Evolutionary conservation across 2,329 filamentous ascomycete genomes (phyloP).

Genomic region (Venturia effusa): DNA sequence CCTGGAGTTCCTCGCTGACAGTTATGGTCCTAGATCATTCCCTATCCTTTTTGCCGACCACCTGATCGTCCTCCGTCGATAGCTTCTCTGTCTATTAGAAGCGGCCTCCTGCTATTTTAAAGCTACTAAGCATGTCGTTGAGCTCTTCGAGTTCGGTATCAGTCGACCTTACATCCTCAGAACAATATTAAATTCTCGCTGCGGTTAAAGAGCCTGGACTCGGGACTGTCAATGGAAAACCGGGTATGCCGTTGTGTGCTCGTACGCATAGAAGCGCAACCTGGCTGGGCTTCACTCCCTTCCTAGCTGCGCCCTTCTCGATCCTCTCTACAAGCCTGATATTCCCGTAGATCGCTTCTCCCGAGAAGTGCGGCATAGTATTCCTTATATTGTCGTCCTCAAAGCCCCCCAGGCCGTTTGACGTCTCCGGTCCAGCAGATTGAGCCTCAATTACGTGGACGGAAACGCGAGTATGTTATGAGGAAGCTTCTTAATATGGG

Average conservation of each 20-base stretch:
- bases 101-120: not conserved
- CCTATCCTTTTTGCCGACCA: not conserved
- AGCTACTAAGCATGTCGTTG: not conserved
- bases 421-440: conserved; percentile 31
- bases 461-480: not conserved
- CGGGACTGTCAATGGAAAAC: conserved; percentile 24
- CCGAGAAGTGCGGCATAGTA: conserved; percentile 30
- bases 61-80: not conserved
- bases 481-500: conserved; percentile 53
- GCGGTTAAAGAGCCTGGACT: conserved; percentile 27
- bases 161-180: conserved; percentile 19
- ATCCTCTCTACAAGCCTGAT: conserved; percentile 24
- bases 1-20: not conserved
- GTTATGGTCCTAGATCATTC: too few species aligned
- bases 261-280: conserved; percentile 26
- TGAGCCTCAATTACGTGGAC: not conserved
- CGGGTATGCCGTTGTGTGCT: conserved; percentile 21
- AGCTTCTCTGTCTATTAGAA: not conserved
- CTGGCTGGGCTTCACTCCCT: conserved; percentile 15
- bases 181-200: conserved; percentile 16
- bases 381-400: not conserved
- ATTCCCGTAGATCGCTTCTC: conserved; percentile 29
- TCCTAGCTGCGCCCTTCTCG: conserved; percentile 20
- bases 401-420: conserved; percentile 27
- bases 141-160: conserved; percentile 31